Conservation (phyloP, 2,329 filamentous ascomycete genomes). For the Claviceps arundinis region DNA sequence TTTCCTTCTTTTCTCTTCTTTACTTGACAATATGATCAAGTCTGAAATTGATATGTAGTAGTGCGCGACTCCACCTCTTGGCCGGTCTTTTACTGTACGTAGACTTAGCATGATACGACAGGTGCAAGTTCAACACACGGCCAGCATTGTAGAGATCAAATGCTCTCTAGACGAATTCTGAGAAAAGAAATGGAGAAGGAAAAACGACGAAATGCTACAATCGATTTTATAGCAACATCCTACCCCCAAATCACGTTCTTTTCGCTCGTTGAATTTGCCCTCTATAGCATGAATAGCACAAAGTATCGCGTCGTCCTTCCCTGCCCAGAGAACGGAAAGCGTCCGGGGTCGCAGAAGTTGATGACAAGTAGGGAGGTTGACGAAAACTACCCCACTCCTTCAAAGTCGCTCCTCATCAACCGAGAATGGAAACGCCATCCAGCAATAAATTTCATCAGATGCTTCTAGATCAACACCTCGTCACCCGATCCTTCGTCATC, state of each 20-base stretch:
- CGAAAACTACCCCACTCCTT: not conserved
- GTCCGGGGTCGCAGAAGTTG: not conserved
- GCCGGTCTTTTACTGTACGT: too few relatives aligned
- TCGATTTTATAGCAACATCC: not conserved
- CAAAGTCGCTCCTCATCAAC: not conserved
- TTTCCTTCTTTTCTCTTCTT: not conserved
- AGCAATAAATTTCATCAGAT: not conserved
- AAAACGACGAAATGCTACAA: not conserved
- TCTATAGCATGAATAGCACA: not conserved
- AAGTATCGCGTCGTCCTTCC: not conserved
- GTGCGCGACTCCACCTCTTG: too few relatives aligned
- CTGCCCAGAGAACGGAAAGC: not conserved
- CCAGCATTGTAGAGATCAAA: too few relatives aligned
- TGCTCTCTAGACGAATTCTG: too few relatives aligned
- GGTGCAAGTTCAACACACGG: too few relatives aligned
- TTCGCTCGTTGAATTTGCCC: not conserved
- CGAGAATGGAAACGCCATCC: not conserved
- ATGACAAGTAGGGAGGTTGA: not conserved
- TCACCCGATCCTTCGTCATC: conserved; percentile 33
- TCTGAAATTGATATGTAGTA: too few relatives aligned
- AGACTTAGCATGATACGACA: too few relatives aligned
- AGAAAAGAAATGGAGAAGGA: too few relatives aligned
- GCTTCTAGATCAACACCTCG: conserved; percentile 9
- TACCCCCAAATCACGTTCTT: not conserved
- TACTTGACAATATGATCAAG: not conserved